Percentiles rank a stretch among this genome's conserved stretches.
Conservation (phyloP, 345 rosid species). For the Hibiscus mutabilis region DNA sequence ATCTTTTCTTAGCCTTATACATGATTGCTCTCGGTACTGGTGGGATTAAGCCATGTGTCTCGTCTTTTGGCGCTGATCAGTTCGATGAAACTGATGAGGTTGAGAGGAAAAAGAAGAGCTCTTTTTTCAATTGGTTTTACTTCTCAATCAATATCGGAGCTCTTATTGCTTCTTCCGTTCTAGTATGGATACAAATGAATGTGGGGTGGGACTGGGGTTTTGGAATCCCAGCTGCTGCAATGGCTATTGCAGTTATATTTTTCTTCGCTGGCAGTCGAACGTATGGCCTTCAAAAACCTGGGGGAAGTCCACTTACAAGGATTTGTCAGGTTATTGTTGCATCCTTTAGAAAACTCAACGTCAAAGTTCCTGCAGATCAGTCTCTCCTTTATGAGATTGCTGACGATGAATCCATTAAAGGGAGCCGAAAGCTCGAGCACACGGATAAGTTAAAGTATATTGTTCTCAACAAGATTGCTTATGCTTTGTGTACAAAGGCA, state of each 20-base stretch:
- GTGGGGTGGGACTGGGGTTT: constrained; percentile 97
- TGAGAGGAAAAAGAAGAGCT: constrained; percentile 72
- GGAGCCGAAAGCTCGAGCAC: constrained; percentile 78
- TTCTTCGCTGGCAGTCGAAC: constrained; percentile 69
- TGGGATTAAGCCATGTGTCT: constrained; percentile 95
- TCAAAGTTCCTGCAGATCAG: constrained; percentile 62
- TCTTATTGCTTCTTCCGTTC: constrained; percentile 73
- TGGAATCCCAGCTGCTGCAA: constrained; percentile 77
- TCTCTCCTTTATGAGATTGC: constrained; percentile 65
- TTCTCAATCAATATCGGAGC: constrained; percentile 86
- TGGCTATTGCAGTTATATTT: constrained; percentile 72
- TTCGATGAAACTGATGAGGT: constrained; percentile 74
- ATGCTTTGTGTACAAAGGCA: background rate
- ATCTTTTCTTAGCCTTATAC: constrained; percentile 62
- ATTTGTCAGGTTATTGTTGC: constrained; percentile 77
- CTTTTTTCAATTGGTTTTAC: constrained; percentile 96
- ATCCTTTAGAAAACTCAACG: constrained; percentile 53
- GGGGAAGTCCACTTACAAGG: constrained; percentile 89
- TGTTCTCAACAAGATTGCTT: background rate
- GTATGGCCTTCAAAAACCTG: constrained; percentile 76
- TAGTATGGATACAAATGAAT: constrained; percentile 95
- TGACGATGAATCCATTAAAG: constrained; percentile 61
- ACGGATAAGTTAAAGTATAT: constrained; percentile 54
- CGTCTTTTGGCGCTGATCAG: constrained; percentile 92
- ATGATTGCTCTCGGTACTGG: constrained; percentile 94